Base-by-base conservation (phyloP, 495 filamentous ascomycete genomes). In the Pyrenopolyporus hunteri region DNA sequence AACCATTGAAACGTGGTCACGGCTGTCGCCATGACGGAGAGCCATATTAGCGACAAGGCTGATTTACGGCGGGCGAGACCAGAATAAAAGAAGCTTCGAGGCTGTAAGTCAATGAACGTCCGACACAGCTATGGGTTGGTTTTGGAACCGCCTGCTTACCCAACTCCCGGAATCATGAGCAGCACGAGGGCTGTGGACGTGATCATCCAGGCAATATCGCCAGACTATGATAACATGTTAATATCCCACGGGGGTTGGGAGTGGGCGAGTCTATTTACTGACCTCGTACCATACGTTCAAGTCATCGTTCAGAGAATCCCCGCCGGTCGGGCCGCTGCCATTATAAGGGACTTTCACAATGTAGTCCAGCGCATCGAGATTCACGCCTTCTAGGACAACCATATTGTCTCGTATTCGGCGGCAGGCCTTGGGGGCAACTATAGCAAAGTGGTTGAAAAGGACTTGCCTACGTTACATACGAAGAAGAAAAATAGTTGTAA, bases 141-240 rank as follows among this genome's bases (percentile, higher is more conserved):
- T 73, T 47, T 57, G 37, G 58, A 40, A 22, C 19, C 43, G 23
- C n/a, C 45, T 55, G 70, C 75, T 63, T 70, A 78, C 69, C 80
- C 94, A 72, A 98, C 92, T 63, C 94, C 94, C 8, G 94, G 94
- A 77, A 98, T 94, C 94, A 98, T 98, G 70, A 98, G 85, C 65
- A 98, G 76, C 52, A 98, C 93, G 13, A 98, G 85, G 11, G 91
- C 93, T 7, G 94, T 90, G 8, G 89, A 84, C 5, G 86, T 89
- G 59, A 98, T 82, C 75, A 97, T 87, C 91, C 91, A 98, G 17
- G 90, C 89, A 55, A 96, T 92, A 77, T 98, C 91, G 59, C 94
- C 94, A 51, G 85, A 79, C 88, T 96, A 33, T 32, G 9, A 16
- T 20, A 29, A 14, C 9, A 28, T 42, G 40, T 66, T 59, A 66